Conservation (phyloP, 345 rosid species). For the Arabidopsis arenosa region DNA sequence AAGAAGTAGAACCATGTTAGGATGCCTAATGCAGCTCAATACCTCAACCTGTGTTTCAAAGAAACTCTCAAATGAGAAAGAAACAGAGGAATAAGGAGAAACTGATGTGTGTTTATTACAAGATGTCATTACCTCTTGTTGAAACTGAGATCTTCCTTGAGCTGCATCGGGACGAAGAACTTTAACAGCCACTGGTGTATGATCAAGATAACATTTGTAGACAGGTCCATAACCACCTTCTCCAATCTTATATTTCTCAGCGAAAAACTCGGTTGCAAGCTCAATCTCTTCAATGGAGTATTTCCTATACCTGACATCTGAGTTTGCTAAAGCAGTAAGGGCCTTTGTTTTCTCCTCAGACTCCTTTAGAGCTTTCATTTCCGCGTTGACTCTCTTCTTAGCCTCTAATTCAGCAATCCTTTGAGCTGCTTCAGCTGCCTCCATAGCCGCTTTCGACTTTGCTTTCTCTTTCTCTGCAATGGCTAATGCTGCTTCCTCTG, state of each 20-base stretch:
- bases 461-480: constrained; percentile 87
- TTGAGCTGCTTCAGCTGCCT: constrained; percentile 89
- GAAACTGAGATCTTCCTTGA: constrained; percentile 95
- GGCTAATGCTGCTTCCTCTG: constrained; percentile 80
- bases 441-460: constrained; percentile 83
- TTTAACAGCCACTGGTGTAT: constrained; percentile 89
- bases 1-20: constrained; percentile 88
- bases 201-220: constrained; percentile 77
- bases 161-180: constrained; percentile 93
- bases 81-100: not conserved
- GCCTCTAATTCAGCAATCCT: constrained; percentile 82
- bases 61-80: constrained; percentile 6
- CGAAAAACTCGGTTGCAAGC: constrained; percentile 71
- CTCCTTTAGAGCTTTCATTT: constrained; percentile 78
- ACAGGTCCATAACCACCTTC: constrained; percentile 99
- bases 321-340: constrained; percentile 57
- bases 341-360: constrained; percentile 80
- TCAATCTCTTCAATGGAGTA: constrained; percentile 87
- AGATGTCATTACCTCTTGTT: constrained; percentile 66
- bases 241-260: constrained; percentile 74
- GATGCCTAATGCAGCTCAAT: constrained; percentile 88
- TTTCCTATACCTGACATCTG: constrained; percentile 73
- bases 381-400: constrained; percentile 74
- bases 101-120: not conserved
- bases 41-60: constrained; percentile 67